phyloP scores from a whole-genome alignment of 106 monocot genomes.

The Dactylorhiza incarnata region DNA sequence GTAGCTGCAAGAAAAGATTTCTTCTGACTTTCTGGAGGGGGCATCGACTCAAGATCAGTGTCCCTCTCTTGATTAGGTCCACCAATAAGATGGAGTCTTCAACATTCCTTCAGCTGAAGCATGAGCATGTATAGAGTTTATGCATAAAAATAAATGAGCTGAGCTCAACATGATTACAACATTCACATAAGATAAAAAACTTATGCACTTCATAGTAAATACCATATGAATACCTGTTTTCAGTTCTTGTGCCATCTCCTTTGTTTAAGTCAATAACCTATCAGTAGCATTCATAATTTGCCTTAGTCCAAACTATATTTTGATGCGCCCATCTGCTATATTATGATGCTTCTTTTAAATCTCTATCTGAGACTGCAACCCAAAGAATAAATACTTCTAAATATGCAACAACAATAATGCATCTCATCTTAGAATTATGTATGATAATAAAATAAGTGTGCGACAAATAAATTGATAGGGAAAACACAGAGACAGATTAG shows the following conservation, averaged over 20 bases:
- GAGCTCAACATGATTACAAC: too few relatives aligned
- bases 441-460: neutral
- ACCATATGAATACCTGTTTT: too few relatives aligned
- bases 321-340: conserved; percentile 76
- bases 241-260: too few relatives aligned
- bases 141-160: too few relatives aligned
- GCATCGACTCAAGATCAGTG: conserved; percentile 83
- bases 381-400: conserved; percentile 9
- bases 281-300: conserved; percentile 96
- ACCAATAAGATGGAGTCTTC: too few relatives aligned
- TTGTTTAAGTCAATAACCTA: conserved; percentile 51
- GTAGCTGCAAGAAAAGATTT: conserved; percentile 47
- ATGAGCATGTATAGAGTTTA: too few relatives aligned
- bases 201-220: too few relatives aligned
- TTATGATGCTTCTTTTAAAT: conserved; percentile 73
- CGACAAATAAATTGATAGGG: neutral
- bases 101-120: too few relatives aligned
- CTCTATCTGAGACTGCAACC: conserved; percentile 66
- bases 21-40: conserved; percentile 84
- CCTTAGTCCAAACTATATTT: conserved; percentile 90
- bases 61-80: conserved; percentile 73
- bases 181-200: too few relatives aligned
- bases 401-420: neutral
- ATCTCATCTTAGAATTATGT: too few relatives aligned
- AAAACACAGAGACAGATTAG: too few relatives aligned